Evolutionary conservation across 2,329 filamentous ascomycete species (phyloP), one percentile per base, ranked within the genome.

Genomic region (Fusarium brachygibbosum): DNA sequence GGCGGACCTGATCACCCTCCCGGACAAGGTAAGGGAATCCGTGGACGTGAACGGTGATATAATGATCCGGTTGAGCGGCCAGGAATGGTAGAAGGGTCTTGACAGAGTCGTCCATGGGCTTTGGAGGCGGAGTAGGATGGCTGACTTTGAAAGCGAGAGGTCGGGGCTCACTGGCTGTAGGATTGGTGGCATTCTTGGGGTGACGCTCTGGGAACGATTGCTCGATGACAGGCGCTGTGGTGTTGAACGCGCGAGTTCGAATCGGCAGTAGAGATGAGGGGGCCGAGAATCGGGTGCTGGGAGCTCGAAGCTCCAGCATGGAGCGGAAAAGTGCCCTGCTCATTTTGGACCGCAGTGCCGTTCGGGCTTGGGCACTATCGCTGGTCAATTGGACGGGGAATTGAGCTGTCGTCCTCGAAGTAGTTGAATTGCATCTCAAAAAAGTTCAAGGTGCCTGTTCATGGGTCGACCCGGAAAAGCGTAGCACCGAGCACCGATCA

Each of bases 1-100:
- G 88, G 35, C 92, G 91, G 51, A 96, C 80, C 63, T 86, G 84
- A 81, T 96, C 93, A 71, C 93, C 93, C 44, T 85, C 83, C 9
- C 91, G 94, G 70, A 96, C 86, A 32, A 96, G 91, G 82, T 95
- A 96, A 9, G 92, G 91, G 55, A 87, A 88, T 31, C 88, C 91
- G 81, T 96, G 91, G 80, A 97, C 90, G 81, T 94, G 92, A 58
- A 91, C 84, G 45, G 90, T 93, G 76, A 93, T 88, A 84, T 95
- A 96, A 85, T 93, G 91, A 23, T 85, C 83, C 5, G 90, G 88
- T 81, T 96, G 93, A 13, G 90, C 86, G 72, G 86, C 86, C 48
- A 96, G 88, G 46, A 93, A 84, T 2, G 92, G 91, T 31, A 94
- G 87, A 48, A 93, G 85, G 41, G 79, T 79, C 68, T 82, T 83